These are phyloP conservation scores for Loxodes magnus DNA, from an alignment of 73 alveolate species.

Conservation along the genomic window DNA sequence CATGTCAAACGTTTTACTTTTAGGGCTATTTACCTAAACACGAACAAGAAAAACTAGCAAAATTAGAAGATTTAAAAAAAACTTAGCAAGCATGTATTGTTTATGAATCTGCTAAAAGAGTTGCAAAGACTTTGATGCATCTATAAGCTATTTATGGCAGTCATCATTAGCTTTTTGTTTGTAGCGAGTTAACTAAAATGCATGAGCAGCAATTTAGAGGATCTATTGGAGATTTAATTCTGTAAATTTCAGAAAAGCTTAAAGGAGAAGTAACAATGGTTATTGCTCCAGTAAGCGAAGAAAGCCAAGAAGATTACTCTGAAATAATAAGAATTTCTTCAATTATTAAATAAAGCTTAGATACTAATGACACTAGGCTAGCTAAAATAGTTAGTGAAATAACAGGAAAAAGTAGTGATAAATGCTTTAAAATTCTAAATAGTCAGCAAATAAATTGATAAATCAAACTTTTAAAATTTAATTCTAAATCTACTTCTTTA, in stretches of 20 bases:
- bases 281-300: constrained; percentile 42
- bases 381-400: too few species aligned
- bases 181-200: constrained; percentile 58
- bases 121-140: constrained; percentile 13
- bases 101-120: constrained; percentile 49
- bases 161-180: constrained; percentile 43
- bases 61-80: constrained; percentile 19
- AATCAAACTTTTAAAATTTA: too few species aligned
- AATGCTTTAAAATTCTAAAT: too few species aligned
- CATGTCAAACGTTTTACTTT: constrained; percentile 50
- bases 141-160: constrained; percentile 44
- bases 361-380: too few species aligned
- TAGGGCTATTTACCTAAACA: constrained; percentile 55
- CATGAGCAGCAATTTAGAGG: constrained; percentile 46
- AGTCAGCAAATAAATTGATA: too few species aligned
- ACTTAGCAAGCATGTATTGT: constrained; percentile 29
- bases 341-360: too few species aligned
- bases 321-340: too few species aligned
- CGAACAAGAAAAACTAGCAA: constrained; percentile 20
- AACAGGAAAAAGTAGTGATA: too few species aligned
- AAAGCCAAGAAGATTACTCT: constrained; percentile 25
- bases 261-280: constrained; percentile 75
- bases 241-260: constrained; percentile 16
- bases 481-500: too few species aligned
- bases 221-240: constrained; percentile 10